Conservation (phyloP, 441 rosid species). For the Erodium trifolium region DNA sequence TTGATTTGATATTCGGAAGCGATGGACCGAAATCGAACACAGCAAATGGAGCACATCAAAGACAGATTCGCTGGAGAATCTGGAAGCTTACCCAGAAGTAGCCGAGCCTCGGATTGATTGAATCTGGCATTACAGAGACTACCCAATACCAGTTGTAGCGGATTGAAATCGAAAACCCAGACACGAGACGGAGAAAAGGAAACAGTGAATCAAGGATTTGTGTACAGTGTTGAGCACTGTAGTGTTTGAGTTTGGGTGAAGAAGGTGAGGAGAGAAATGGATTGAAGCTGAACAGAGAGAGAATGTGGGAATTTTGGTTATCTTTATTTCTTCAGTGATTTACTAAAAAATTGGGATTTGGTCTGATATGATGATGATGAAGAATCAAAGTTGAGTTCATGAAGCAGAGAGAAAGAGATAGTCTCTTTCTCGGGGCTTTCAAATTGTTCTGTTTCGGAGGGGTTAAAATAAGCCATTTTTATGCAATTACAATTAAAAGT, state of each 20-base stretch:
- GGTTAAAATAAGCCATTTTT: too few species aligned
- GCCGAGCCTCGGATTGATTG: background rate
- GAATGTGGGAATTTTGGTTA: background rate
- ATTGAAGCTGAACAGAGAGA: slow-evolving; percentile 5
- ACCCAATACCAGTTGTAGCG: background rate
- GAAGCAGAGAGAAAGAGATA: slow-evolving; percentile 23
- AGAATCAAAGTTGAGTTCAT: slow-evolving; percentile 66
- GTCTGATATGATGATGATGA: slow-evolving; percentile 30
- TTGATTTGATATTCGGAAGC: background rate
- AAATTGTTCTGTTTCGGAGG: slow-evolving; percentile 50
- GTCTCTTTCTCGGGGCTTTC: slow-evolving; percentile 73
- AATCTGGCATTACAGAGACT: background rate
- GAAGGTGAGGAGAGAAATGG: background rate
- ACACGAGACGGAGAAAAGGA: background rate
- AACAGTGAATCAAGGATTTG: background rate
- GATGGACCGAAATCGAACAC: slow-evolving; percentile 26
- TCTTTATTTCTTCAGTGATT: background rate
- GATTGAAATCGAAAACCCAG: background rate
- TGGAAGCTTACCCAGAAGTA: background rate
- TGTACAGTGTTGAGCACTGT: background rate
- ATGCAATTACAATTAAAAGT: background rate
- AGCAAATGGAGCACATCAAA: slow-evolving; percentile 21
- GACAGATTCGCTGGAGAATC: slow-evolving; percentile 5
- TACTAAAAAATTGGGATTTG: slow-evolving; percentile 37
- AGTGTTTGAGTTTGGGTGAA: background rate